phyloP scores from a whole-genome alignment of 2,329 filamentous ascomycete genomes.

The Nigrospora oryzae region DNA sequence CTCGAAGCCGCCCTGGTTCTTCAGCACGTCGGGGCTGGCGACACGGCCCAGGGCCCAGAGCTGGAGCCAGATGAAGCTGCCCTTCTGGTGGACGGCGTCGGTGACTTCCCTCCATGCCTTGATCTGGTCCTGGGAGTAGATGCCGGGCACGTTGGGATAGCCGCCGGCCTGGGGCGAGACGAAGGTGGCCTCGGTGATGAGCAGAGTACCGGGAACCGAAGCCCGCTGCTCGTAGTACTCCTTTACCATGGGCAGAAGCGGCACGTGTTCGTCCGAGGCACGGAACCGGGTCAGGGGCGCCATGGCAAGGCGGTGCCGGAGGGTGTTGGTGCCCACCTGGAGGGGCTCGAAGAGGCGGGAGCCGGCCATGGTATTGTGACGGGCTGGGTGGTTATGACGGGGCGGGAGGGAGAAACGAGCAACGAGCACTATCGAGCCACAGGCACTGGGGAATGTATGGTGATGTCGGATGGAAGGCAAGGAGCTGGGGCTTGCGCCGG shows the following conservation, averaged over 20 bases:
- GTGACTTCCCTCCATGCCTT: constrained; percentile 47
- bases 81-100: constrained; percentile 48
- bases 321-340: constrained; percentile 4
- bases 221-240: constrained; percentile 36
- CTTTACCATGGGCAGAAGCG: constrained; percentile 8
- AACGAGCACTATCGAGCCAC: neutral
- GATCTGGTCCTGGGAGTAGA: constrained; percentile 42
- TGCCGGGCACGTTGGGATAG: constrained; percentile 39
- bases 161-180: constrained; percentile 38
- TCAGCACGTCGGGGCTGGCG: constrained; percentile 22
- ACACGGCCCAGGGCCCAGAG: constrained; percentile 54
- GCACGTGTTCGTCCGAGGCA: constrained; percentile 30
- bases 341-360: constrained; percentile 8
- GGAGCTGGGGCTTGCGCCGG: too few relatives aligned
- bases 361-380: neutral
- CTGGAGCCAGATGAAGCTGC: constrained; percentile 51
- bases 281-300: constrained; percentile 44
- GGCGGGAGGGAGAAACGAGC: neutral
- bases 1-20: constrained; percentile 13
- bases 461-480: too few relatives aligned
- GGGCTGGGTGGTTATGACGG: neutral
- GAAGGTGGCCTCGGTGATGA: constrained; percentile 47
- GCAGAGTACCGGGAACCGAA: constrained; percentile 30
- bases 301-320: constrained; percentile 15
- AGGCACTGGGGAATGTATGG: too few relatives aligned